phyloP scores from a whole-genome alignment of 208 protist genomes.

The Acanthamoeba culbertsoni region DNA sequence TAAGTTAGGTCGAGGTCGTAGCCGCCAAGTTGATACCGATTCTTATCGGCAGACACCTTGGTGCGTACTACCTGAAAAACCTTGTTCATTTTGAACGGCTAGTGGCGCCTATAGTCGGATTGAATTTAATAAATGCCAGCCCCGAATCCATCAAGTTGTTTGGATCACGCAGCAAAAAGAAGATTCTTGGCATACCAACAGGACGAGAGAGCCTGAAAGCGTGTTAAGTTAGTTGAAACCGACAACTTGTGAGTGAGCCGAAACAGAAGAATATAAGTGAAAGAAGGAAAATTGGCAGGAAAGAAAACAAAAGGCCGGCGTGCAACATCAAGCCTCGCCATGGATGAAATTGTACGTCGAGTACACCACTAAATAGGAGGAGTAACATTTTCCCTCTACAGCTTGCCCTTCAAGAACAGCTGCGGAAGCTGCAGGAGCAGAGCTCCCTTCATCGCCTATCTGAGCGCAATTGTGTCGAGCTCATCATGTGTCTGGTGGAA shows the following conservation, averaged over 20 bases:
- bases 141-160: too few relatives aligned
- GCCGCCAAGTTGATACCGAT: conserved; percentile 83
- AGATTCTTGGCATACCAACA: too few relatives aligned
- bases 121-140: too few relatives aligned
- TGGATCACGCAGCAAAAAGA: too few relatives aligned
- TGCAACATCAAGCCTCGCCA: not conserved
- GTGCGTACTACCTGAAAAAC: conserved; percentile 70
- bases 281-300: too few relatives aligned
- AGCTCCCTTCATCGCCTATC: conserved; percentile 62
- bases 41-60: conserved; percentile 85
- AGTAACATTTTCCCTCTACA: not conserved
- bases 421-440: conserved; percentile 58
- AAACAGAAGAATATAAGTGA: too few relatives aligned
- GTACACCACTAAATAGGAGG: not conserved
- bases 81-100: conserved; percentile 46
- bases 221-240: too few relatives aligned
- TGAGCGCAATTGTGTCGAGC: conserved; percentile 79
- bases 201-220: too few relatives aligned
- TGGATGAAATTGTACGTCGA: not conserved
- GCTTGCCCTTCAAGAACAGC: conserved; percentile 58
- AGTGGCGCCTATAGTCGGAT: too few relatives aligned
- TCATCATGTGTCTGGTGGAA: conserved; percentile 70
- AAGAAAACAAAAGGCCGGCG: too few relatives aligned
- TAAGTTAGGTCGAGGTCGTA: conserved; percentile 93
- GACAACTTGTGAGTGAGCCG: too few relatives aligned